Percentiles rank a stretch among this genome's conserved stretches.
These are phyloP conservation scores for Gossypioides kirkii DNA, from an alignment of 345 rosid genomes.

Conservation along the genomic window DNA sequence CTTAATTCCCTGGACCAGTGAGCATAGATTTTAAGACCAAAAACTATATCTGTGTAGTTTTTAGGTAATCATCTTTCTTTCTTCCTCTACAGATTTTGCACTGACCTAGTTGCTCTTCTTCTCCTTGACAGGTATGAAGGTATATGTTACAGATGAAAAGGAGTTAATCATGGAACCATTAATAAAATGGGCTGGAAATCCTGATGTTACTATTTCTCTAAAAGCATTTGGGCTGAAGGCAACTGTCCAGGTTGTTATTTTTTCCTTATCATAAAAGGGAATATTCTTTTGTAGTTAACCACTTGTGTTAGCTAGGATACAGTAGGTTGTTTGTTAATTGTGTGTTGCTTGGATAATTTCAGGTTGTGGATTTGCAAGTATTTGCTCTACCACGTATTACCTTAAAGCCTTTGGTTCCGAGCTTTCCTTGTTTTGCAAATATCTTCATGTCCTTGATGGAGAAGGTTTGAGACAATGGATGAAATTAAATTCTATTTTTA, in stretches of 20 bases:
- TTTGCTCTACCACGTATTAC: conserved; percentile 90
- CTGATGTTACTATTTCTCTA: conserved; percentile 63
- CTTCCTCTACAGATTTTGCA: neutral
- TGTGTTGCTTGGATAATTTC: conserved; percentile 19
- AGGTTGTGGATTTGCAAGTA: conserved; percentile 91
- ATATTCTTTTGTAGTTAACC: neutral
- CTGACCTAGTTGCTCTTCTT: conserved; percentile 14
- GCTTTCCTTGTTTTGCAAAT: conserved; percentile 92
- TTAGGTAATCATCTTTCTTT: neutral
- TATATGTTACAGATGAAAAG: conserved; percentile 86
- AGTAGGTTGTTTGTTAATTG: conserved; percentile 12
- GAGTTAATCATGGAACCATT: conserved; percentile 94
- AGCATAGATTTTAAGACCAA: conserved; percentile 6
- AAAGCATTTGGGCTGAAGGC: conserved; percentile 93
- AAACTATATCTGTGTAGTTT: neutral
- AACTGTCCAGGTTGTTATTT: conserved; percentile 68
- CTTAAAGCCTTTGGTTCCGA: conserved; percentile 88
- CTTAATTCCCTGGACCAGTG: neutral
- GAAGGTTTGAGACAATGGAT: conserved; percentile 47
- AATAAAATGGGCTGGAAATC: conserved; percentile 93
- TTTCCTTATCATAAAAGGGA: neutral
- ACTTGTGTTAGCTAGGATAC: neutral
- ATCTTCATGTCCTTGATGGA: conserved; percentile 89
- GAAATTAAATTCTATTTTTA: neutral
- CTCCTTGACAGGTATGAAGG: conserved; percentile 75